Evolutionary conservation across 2,329 filamentous ascomycete genomes (phyloP), one percentile per base, ranked within the genome.

Genomic region (Leptographium lundbergii): DNA sequence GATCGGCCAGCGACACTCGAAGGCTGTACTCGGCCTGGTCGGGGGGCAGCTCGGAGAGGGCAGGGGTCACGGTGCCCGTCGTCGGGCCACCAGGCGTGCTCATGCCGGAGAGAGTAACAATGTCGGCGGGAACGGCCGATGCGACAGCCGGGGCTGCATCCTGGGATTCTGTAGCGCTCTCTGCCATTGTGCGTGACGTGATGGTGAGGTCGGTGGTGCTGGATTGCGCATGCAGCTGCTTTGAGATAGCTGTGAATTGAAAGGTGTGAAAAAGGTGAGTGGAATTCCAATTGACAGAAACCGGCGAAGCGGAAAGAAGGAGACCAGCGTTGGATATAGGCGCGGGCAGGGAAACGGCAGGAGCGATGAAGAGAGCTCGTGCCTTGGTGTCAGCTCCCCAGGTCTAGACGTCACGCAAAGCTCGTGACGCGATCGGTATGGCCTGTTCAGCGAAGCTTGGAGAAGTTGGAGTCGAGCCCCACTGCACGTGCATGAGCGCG

Each of bases 1-100:
- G 80, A 69, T 95, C 87, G 62, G 86, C 83, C 53, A 95, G 80
- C 47, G 84, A 85, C 61, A 87, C 82, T 69, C 79, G 83, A 56
- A 72, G 70, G 61, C 67, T 69, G 59, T 67, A 62, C 24, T 65
- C 63, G 52, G 67, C 65, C 66, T 72, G 68, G 65, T 70, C 68
- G 13, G 68, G 66, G 57, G 65, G 66, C 53, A 72, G 67, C 59
- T 69, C 66, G 7, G 64, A 63, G 57, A 69, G 58, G 39, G 66
- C 60, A 2, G 67, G 70, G 59, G 70, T 71, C 55, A 67, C 64
- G 36, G 69, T 66, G 61, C 69, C 70, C 10, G 68, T 67, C 17
- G 61, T 65, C 27, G 63, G 60, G 17, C 59, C 63, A 14, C 65
- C 63, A 2, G 67, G 68, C 5, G 67, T 69, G 56, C 64, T 66